phyloP scores from a whole-genome alignment of 2,329 filamentous ascomycete species.

The Cucurbitaria berberidis region DNA sequence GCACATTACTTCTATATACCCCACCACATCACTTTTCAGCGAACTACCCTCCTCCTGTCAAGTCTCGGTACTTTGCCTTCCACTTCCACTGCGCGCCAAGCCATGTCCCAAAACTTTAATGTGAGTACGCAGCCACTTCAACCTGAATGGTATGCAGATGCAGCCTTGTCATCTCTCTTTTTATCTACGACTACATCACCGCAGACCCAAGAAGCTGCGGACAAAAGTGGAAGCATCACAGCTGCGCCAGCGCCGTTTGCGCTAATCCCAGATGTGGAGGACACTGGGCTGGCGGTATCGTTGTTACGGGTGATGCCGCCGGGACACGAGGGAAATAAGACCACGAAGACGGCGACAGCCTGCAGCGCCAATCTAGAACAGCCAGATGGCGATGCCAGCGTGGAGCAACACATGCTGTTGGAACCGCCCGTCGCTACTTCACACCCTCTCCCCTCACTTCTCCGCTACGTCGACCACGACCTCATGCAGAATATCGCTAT shows the following conservation, averaged over 20 bases:
- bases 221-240: not conserved
- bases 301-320: not conserved
- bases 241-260: too few species aligned
- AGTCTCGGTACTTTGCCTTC: not conserved
- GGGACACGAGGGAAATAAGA: not conserved
- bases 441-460: conserved; percentile 18
- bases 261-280: too few species aligned
- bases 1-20: not conserved
- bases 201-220: not conserved
- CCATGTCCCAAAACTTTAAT: not conserved
- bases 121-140: not conserved
- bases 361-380: not conserved
- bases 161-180: not conserved
- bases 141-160: not conserved
- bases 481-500: conserved; percentile 12
- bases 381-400: too few species aligned
- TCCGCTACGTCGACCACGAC: conserved; percentile 30
- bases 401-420: too few species aligned
- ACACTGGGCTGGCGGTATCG: not conserved
- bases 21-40: not conserved
- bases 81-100: not conserved
- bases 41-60: not conserved
- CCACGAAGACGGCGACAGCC: not conserved
- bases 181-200: not conserved
- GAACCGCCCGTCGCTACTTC: not conserved